Evolutionary conservation across 2,329 filamentous ascomycete genomes (phyloP).

Genomic region (Sclerotinia trifoliorum): DNA sequence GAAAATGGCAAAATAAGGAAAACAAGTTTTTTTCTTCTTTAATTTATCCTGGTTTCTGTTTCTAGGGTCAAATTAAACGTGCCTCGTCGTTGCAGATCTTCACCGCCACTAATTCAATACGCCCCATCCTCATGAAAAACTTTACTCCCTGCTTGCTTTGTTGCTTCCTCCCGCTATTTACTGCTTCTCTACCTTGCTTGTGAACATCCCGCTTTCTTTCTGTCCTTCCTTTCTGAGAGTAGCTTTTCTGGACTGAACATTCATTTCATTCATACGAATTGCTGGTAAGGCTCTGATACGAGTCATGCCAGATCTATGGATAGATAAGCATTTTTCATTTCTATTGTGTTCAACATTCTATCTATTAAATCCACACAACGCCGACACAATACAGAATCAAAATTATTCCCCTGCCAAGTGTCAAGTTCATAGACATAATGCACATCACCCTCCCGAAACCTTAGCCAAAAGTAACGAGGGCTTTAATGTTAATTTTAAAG

Average conservation of each 20-base stretch:
- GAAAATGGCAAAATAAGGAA: background rate
- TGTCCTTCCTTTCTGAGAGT: background rate
- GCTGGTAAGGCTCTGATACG: background rate
- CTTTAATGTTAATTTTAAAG: background rate
- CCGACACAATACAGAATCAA: background rate
- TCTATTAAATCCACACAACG: background rate
- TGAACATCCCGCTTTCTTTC: no score
- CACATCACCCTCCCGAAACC: background rate
- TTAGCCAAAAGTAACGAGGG: background rate
- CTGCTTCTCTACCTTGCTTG: background rate
- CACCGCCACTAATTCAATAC: background rate
- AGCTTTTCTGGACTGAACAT: background rate
- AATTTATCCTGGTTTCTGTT: background rate
- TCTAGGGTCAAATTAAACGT: slow-evolving; percentile 1
- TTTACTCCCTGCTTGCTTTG: background rate
- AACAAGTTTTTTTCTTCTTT: background rate
- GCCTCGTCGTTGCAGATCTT: slow-evolving; percentile 8
- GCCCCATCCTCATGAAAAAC: background rate
- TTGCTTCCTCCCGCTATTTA: background rate
- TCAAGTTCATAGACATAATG: background rate
- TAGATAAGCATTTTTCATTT: background rate
- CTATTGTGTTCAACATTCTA: background rate
- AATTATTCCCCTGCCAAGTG: background rate
- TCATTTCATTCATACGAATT: background rate
- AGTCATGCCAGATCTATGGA: background rate